Conservation (phyloP, 176 grass and related monocot species). For the Avena atlantica region DNA sequence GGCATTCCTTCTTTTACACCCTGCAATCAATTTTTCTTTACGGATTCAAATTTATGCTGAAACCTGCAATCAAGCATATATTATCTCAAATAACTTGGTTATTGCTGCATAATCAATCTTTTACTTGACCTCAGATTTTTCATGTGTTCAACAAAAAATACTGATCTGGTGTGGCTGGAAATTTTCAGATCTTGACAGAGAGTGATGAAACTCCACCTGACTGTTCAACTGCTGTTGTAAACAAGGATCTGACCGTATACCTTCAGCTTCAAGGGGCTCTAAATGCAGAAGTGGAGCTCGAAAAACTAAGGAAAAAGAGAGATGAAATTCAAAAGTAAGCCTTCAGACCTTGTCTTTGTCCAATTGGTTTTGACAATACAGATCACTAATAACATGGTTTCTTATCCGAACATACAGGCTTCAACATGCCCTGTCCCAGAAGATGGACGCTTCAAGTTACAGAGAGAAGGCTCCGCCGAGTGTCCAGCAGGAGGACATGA, state of each 20-base stretch:
- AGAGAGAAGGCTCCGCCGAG: conserved; percentile 74
- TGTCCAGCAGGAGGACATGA: conserved; percentile 76
- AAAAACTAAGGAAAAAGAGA: conserved; percentile 85
- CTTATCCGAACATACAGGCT: conserved; percentile 47
- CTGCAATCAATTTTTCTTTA: conserved; percentile 31
- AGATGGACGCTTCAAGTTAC: conserved; percentile 61
- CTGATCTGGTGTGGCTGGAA: conserved; percentile 26
- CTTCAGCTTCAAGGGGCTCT: conserved; percentile 91
- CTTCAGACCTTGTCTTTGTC: not conserved
- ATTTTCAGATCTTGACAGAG: conserved; percentile 63
- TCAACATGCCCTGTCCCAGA: conserved; percentile 56
- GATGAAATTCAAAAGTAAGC: conserved; percentile 78
- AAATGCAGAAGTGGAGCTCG: conserved; percentile 71
- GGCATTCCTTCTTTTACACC: not conserved
- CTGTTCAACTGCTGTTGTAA: conserved; percentile 82
- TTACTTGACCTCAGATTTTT: not conserved
- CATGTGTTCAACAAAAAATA: not conserved
- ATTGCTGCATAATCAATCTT: not conserved
- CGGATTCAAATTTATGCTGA: not conserved
- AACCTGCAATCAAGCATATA: conserved; percentile 14
- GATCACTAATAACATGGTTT: conserved; percentile 14
- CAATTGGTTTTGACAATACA: not conserved
- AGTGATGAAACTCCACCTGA: conserved; percentile 59
- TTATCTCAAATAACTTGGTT: conserved; percentile 7
- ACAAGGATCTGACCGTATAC: conserved; percentile 78